Base-by-base conservation (phyloP, 176 grass and related monocot genomes). In the Zizania latifolia region DNA sequence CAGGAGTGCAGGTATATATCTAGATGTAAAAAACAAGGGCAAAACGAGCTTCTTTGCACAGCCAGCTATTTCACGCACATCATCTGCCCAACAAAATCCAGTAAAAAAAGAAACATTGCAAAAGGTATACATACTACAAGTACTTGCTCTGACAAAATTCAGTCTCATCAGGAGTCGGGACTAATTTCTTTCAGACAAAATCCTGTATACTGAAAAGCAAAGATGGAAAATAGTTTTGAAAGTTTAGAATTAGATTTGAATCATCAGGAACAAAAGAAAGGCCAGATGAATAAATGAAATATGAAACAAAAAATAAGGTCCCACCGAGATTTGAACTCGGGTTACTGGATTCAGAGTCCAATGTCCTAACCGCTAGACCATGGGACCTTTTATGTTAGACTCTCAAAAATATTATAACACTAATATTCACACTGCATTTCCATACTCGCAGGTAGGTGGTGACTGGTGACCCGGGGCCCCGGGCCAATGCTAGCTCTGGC, bases 341-440 rank as follows among this genome's bases (percentile, higher is more conserved):
- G 87, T 86, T 90, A 75, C 82, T 75, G 27, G 83, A 90, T 90
- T 90, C 82, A 90, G 87, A 86, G 87, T 90, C 78, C 32, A 90
- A 86, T 90, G 87, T 90, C 83, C 83, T 90, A 10, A 90, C 83
- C 78, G 68, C 87, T 74, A 82, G 87, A 90, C 87, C 78, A 90
- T 90, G 66, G 87, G 67, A 82, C 83, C 71, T n/a, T 50, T 6
- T 5, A 0, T 46, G 14, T 15, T n/a, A n/a, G n/a, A n/a, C n/a
- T n/a, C n/a, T n/a, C n/a, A n/a, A n/a, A n/a, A n/a, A n/a, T n/a
- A n/a, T n/a, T n/a, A n/a, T n/a, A n/a, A n/a, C n/a, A n/a, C n/a
- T n/a, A n/a, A n/a, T n/a, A n/a, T n/a, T n/a, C n/a, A n/a, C n/a
- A n/a, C n/a, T n/a, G n/a, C n/a, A n/a, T n/a, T n/a, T n/a, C n/a